phyloP scores from a whole-genome alignment of 1,284 basidiomycete species.

The Pseudozyma tsukubaensis region DNA sequence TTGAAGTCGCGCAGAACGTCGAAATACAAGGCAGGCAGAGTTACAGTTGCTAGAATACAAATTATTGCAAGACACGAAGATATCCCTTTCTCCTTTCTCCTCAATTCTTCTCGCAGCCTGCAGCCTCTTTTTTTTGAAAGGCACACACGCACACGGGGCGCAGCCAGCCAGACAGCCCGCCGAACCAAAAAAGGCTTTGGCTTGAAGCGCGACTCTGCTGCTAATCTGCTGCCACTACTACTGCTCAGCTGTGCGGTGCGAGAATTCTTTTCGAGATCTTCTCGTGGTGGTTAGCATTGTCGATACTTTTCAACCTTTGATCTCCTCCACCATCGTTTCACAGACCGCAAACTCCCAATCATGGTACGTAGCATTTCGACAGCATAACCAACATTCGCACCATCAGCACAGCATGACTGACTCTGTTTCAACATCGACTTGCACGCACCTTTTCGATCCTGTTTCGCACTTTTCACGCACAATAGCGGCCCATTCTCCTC shows the following conservation, averaged over 20 bases:
- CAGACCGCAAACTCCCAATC: constrained; percentile 12
- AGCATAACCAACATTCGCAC: constrained; percentile 5
- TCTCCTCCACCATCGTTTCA: constrained; percentile 20
- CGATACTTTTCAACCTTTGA: neutral
- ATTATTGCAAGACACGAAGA: neutral
- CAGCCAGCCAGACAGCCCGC: neutral
- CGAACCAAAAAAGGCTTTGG: neutral
- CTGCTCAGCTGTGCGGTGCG: neutral
- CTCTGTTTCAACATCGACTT: neutral
- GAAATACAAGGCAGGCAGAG: neutral
- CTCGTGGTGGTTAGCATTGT: constrained; percentile 11
- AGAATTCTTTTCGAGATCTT: constrained; percentile 26
- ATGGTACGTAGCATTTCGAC: constrained; percentile 4
- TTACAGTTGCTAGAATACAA: neutral
- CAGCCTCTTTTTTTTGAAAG: neutral
- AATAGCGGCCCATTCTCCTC: constrained; percentile 60
- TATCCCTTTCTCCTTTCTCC: constrained; percentile 1
- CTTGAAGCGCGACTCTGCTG: neutral
- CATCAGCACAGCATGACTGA: constrained; percentile 7
- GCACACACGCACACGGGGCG: neutral
- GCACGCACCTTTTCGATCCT: neutral
- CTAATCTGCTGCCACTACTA: no score
- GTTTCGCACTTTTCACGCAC: neutral
- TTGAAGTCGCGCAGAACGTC: no score
- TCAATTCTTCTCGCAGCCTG: neutral